Evolutionary conservation across 1,284 basidiomycete species (phyloP), one percentile per base, ranked within the genome.

Genomic region (Puccinia horiana): DNA sequence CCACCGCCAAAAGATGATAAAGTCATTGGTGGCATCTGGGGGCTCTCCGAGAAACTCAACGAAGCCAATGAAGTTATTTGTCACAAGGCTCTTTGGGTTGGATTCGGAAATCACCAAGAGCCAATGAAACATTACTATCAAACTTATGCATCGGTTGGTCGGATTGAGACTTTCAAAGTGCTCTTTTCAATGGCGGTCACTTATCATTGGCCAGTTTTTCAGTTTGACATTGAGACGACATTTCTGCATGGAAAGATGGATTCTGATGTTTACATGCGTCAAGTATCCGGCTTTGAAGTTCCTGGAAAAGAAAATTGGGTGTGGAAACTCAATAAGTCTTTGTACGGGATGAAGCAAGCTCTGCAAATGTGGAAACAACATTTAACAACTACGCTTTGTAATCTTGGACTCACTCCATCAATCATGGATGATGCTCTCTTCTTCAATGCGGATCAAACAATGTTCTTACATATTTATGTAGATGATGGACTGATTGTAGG

Each of bases 1-100:
- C n/a, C 40, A 37, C 12, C 58, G 0, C 76, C 76, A 14, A 26
- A 37, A 5, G 23, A 52, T 35, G 63, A 49, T 0, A 78, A 78
- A 44, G 37, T 78, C 32, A 49, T 78, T 49, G 76, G 76, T 18
- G 76, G 76, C 26, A 79, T 79, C 65, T 79, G 76, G 76, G 67
- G 54, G 2, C 29, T 79, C 3, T 67, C 29, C 11, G 14, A 42
- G 16, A 79, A 79, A n/a, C n/a, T 47, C n/a, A 67, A 79, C 42
- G 65, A 79, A 67, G 42, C 49, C n/a, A 42, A 56, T 54, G 29
- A 67, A 20, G 65, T 79, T 14, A 23, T 52, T 12, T 9, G 49
- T 20, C 65, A 67, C 32, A 79, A 79, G 35, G 76, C 76, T 32
- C 26, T 32, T 35, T 79, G 65, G 63, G 65, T 78, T 1, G 47